A percentile compares a stretch with the other conserved stretches of the same genome.
These are phyloP conservation scores for Starmera caribaea DNA, from an alignment of 805 yeast species.

Conservation along the genomic window DNA sequence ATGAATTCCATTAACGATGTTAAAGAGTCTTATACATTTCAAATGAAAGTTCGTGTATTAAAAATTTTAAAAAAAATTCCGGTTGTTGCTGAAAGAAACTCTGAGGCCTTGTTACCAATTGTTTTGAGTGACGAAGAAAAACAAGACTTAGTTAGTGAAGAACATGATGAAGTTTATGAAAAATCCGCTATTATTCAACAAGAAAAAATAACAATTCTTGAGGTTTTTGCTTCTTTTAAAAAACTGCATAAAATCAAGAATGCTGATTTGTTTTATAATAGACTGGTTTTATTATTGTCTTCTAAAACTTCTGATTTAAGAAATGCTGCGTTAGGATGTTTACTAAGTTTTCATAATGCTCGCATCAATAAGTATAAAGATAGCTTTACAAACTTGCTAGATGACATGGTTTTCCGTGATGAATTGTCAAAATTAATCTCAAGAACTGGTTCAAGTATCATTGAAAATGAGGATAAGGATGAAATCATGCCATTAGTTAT, in stretches of 20 bases:
- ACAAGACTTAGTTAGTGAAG: background rate
- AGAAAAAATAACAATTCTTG: constrained; percentile 51
- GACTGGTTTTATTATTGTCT: constrained; percentile 47
- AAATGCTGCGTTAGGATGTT: constrained; percentile 57
- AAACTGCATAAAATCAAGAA: constrained; percentile 46
- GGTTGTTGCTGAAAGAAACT: constrained; percentile 56
- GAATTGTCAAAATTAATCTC: constrained; percentile 62
- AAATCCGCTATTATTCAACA: constrained; percentile 31
- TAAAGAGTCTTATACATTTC: constrained; percentile 5
- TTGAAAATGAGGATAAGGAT: constrained; percentile 53
- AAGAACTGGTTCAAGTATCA: constrained; percentile 36
- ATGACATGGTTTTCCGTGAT: constrained; percentile 78
- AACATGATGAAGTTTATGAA: constrained; percentile 8
- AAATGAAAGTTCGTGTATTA: constrained; percentile 41
- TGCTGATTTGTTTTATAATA: constrained; percentile 42
- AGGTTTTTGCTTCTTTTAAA: constrained; percentile 54
- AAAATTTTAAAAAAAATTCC: constrained; percentile 53
- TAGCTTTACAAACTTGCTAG: constrained; percentile 63
- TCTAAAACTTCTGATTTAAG: constrained; percentile 57
- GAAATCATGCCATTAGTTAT: constrained; percentile 62
- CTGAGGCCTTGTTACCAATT: constrained; percentile 46
- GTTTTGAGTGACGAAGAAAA: constrained; percentile 29
- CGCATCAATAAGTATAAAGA: constrained; percentile 60
- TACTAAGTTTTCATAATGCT: constrained; percentile 54
- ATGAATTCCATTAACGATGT: constrained; percentile 5